Evolutionary conservation across 2,329 filamentous ascomycete genomes (phyloP).

Genomic region (Aschersonia sp.): DNA sequence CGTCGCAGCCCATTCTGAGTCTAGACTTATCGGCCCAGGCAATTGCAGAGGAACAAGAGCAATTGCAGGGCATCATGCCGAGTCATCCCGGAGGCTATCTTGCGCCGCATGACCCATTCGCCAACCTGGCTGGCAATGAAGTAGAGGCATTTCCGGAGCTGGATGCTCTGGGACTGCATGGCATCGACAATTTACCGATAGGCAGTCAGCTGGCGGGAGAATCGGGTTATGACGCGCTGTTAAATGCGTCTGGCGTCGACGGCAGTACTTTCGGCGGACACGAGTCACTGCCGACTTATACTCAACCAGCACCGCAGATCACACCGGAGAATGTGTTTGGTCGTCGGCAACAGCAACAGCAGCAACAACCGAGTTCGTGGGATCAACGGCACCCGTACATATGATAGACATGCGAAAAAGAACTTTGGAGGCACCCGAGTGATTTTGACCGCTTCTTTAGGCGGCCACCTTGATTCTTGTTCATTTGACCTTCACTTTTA

Average conservation of each 20-base stretch:
- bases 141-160: constrained; percentile 16
- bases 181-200: constrained; percentile 10
- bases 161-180: constrained; percentile 16
- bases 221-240: constrained; percentile 16
- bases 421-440: no score
- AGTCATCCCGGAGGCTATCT: constrained; percentile 9
- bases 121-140: constrained; percentile 11
- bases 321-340: background rate
- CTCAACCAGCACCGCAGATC: constrained; percentile 18
- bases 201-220: constrained; percentile 7
- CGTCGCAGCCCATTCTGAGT: no score
- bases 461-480: no score
- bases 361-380: constrained; percentile 7
- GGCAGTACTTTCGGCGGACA: constrained; percentile 22
- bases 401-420: background rate
- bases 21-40: no score
- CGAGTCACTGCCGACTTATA: constrained; percentile 19
- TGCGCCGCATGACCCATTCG: constrained; percentile 11
- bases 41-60: no score
- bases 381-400: constrained; percentile 10
- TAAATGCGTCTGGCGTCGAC: constrained; percentile 16
- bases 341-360: constrained; percentile 6
- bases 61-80: background rate
- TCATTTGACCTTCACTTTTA: no score
- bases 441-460: no score